Conservation (phyloP, 352 stramenopile species). For the Pythium aquatile region DNA sequence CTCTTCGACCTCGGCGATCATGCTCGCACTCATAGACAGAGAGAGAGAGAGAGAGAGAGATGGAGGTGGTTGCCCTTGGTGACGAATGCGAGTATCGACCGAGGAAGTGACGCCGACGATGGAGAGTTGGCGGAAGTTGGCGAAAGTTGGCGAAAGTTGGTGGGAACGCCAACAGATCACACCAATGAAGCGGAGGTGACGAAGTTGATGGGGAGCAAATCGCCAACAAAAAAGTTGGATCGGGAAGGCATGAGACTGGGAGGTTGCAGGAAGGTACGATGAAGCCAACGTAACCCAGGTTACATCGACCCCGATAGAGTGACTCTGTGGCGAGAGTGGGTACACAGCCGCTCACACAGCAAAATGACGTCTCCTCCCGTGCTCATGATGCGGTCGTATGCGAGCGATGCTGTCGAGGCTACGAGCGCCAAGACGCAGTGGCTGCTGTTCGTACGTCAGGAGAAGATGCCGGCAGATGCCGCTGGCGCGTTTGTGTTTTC, state of each 20-base stretch:
- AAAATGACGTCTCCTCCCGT: conserved; percentile 3
- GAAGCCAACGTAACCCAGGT: conserved; percentile 11
- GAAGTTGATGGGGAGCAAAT: neutral
- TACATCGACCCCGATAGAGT: neutral
- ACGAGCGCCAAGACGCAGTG: conserved; percentile 17
- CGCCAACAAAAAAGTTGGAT: conserved; percentile 9
- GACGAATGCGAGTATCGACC: neutral
- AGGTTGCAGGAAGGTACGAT: conserved; percentile 22
- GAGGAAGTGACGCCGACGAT: neutral
- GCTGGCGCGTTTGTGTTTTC: conserved; percentile 34
- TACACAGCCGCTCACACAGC: neutral
- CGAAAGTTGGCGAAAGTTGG: neutral
- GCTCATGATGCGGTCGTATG: conserved; percentile 35
- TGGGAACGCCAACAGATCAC: neutral
- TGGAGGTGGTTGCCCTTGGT: conserved; percentile 8
- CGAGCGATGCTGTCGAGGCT: conserved; percentile 15
- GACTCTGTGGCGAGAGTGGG: neutral
- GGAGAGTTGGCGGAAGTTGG: neutral
- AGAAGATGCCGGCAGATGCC: neutral
- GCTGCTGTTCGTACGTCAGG: conserved; percentile 47
- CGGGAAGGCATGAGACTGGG: conserved; percentile 6
- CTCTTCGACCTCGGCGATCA: conserved; percentile 65
- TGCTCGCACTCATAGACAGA: conserved; percentile 5
- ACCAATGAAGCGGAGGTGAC: neutral
- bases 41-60: conserved; percentile 1